phyloP scores from a whole-genome alignment of 164 flowering plant species.

The Annona cherimola region DNA sequence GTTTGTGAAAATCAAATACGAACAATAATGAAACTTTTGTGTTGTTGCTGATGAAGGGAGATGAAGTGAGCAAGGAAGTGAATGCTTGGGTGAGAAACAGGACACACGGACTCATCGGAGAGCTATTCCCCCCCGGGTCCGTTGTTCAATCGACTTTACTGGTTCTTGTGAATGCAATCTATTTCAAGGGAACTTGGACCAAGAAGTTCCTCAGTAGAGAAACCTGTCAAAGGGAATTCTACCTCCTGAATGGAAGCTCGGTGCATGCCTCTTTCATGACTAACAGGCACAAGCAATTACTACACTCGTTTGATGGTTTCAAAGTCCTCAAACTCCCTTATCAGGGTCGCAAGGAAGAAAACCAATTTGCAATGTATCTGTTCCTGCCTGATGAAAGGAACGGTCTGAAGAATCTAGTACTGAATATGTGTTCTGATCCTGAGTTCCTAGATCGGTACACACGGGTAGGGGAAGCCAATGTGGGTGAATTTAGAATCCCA shows the following conservation, averaged over 20 bases:
- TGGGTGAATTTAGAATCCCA: slow-evolving; percentile 15
- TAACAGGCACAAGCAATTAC: neutral
- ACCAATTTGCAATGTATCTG: slow-evolving; percentile 22
- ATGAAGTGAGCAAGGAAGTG: slow-evolving; percentile 8
- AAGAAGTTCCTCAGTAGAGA: slow-evolving; percentile 1
- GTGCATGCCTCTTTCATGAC: slow-evolving; percentile 32
- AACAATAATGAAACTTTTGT: neutral
- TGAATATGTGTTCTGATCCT: slow-evolving; percentile 8
- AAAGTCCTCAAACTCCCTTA: slow-evolving; percentile 22
- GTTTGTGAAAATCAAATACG: no score
- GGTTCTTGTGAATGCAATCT: slow-evolving; percentile 21
- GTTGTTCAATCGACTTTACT: neutral
- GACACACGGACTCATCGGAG: slow-evolving; percentile 17
- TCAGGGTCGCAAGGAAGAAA: neutral
- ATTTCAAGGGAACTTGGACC: slow-evolving; percentile 26
- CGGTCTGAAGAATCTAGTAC: slow-evolving; percentile 15
- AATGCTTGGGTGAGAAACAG: slow-evolving; percentile 16
- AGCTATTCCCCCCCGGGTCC: slow-evolving; percentile 11
- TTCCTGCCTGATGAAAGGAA: slow-evolving; percentile 20
- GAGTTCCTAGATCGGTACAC: neutral
- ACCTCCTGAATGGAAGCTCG: slow-evolving; percentile 18
- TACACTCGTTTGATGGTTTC: slow-evolving; percentile 8
- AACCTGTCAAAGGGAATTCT: slow-evolving; percentile 17
- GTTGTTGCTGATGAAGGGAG: neutral
- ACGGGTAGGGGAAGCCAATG: neutral